Percentiles rank a stretch among this genome's conserved stretches.
Conservation (phyloP, 2,329 filamentous ascomycete species). For the Sporothrix pallida region DNA sequence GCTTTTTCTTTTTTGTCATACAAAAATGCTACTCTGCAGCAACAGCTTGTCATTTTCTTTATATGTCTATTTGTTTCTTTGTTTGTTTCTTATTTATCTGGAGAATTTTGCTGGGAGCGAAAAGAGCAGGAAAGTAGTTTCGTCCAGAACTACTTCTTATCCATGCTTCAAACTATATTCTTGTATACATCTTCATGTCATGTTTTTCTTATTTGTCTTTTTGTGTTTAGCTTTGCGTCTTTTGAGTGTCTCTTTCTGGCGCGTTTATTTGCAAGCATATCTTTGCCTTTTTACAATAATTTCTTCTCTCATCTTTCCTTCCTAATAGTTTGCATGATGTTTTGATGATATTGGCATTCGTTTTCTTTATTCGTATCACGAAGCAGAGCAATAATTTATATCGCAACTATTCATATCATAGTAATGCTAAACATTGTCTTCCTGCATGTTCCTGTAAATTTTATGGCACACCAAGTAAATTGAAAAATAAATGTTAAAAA, state of each 20-base stretch:
- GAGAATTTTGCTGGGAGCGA: conserved; percentile 21
- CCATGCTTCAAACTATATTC: conserved; percentile 13
- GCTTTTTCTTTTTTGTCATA: conserved; percentile 6
- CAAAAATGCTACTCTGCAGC: conserved; percentile 5
- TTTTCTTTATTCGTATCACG: not conserved
- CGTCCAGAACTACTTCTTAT: not conserved
- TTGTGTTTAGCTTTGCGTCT: not conserved
- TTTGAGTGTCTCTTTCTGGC: not conserved
- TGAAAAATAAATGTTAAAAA: not conserved
- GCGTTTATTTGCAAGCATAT: not conserved
- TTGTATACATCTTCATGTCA: conserved; percentile 25
- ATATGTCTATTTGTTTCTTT: not conserved
- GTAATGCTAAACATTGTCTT: no score
- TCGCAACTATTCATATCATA: no score
- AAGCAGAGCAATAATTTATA: not conserved
- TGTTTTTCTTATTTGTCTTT: not conserved
- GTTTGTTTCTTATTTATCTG: not conserved
- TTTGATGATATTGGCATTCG: not conserved
- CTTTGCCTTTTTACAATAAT: not conserved
- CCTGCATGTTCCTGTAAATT: no score
- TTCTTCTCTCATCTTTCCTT: not conserved
- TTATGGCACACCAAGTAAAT: no score
- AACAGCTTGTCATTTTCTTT: conserved; percentile 10
- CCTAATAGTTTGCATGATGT: not conserved
- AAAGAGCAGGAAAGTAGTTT: not conserved